Percentiles rank a stretch among this genome's conserved stretches.
Conservation (phyloP, 306 rosid genomes). For the Canavalia gladiata region DNA sequence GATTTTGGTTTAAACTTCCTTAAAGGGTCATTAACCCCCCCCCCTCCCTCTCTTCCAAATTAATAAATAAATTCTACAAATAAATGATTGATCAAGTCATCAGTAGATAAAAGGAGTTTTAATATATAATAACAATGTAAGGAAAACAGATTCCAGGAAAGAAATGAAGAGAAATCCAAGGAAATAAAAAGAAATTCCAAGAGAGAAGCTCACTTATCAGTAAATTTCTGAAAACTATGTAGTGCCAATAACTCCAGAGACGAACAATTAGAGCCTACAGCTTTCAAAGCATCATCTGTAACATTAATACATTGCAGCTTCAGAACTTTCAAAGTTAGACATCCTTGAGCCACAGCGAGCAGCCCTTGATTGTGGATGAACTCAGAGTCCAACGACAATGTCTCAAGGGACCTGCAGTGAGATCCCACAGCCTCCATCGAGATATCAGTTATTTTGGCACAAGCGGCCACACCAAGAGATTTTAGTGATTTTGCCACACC, state of each 20-base stretch:
- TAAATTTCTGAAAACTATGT: slow-evolving; percentile 78
- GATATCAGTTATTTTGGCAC: slow-evolving; percentile 77
- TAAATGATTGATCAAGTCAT: too few relatives aligned
- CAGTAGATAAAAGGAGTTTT: not conserved
- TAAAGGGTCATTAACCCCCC: too few relatives aligned
- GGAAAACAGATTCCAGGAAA: not conserved
- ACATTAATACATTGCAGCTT: slow-evolving; percentile 79
- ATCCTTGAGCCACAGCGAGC: slow-evolving; percentile 76
- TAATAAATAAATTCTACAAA: too few relatives aligned
- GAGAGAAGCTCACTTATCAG: slow-evolving; percentile 68
- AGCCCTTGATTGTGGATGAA: slow-evolving; percentile 73
- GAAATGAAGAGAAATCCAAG: not conserved
- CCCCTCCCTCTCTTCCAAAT: too few relatives aligned
- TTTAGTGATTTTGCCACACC: slow-evolving; percentile 75
- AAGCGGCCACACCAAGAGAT: slow-evolving; percentile 81
- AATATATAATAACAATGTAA: not conserved
- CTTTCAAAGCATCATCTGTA: slow-evolving; percentile 78
- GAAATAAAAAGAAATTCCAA: not conserved
- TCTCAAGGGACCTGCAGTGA: slow-evolving; percentile 73
- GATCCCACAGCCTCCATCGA: slow-evolving; percentile 77
- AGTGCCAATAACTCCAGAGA: slow-evolving; percentile 72
- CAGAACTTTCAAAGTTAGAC: slow-evolving; percentile 69
- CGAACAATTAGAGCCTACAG: slow-evolving; percentile 68
- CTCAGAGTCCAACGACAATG: slow-evolving; percentile 78
- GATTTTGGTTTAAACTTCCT: too few relatives aligned